Percentiles rank a stretch among this genome's conserved stretches.
Evolutionary conservation across 2,329 filamentous ascomycete species (phyloP).

Genomic region (Epichloe sp.): DNA sequence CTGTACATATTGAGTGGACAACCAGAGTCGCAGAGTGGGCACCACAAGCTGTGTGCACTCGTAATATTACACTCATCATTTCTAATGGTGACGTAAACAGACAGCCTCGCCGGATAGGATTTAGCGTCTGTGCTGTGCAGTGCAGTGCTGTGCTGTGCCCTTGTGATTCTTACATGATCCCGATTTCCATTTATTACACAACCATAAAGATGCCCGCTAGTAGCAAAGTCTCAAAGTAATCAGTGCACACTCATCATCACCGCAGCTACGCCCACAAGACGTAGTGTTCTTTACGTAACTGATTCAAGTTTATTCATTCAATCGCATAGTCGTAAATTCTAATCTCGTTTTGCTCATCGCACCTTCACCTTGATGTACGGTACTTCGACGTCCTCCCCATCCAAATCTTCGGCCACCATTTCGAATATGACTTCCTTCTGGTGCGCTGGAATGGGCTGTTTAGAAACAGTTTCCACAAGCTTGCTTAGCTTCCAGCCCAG

Average conservation of each 20-base stretch:
- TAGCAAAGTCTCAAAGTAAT: not conserved
- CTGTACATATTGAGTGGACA: no score
- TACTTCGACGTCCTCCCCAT: constrained; percentile 89
- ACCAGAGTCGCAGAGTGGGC: not conserved
- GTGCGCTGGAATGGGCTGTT: constrained; percentile 80
- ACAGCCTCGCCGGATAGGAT: not conserved
- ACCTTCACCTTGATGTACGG: constrained; percentile 90
- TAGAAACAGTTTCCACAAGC: constrained; percentile 77
- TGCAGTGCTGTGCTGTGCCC: not conserved
- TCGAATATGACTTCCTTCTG: constrained; percentile 96
- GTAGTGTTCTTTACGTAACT: not conserved
- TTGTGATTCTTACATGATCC: not conserved
- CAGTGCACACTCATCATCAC: not conserved
- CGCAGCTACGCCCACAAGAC: not conserved
- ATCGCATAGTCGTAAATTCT: constrained; percentile 4
- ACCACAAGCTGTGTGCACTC: not conserved
- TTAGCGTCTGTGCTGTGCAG: not conserved
- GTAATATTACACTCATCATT: constrained; percentile 7
- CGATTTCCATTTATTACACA: not conserved
- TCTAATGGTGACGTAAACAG: constrained; percentile 23
- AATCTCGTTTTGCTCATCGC: constrained; percentile 11
- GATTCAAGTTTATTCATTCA: not conserved
- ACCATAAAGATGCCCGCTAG: no score
- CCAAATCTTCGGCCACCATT: constrained; percentile 79
- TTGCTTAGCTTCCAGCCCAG: constrained; percentile 74